Base-by-base conservation (phyloP, 2,329 filamentous ascomycete genomes). In the Rhexocercosporidium sp. region DNA sequence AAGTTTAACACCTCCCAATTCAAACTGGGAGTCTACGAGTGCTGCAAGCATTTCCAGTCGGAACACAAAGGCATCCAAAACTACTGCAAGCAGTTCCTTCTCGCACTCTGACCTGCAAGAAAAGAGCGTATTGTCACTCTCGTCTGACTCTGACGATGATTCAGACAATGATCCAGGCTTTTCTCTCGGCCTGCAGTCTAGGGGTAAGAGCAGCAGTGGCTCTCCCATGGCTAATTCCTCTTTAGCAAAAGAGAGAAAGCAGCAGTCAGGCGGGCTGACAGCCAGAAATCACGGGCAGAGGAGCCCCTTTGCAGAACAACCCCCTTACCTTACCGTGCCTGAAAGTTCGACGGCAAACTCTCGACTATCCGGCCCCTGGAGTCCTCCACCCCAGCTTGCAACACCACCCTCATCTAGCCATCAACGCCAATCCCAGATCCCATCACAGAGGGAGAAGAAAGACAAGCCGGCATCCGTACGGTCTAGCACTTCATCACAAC, bases 71-170 rank as follows among this genome's bases (percentile, higher is more conserved):
- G 72, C 74, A 16, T 78, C 76, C 8, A 70, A 70, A 27, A 71
- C 71, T 31, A 77, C 74, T 3, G 72, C 67, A 57, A 51, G 56
- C 29, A 78, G 76, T 66, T 67, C 69, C 3, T 69, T 76, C 22
- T 76, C 75, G 1, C 72, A 68, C 66, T 70, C 73, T 27, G 72
- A 77, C 57, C 66, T 77, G 18, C 72, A 75, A 53, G 66, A 76
- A 25, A 75, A 73, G 27, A 78, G 76, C 49, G 73, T 78, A 11
- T 59, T 78, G 22, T 77, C 76, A 29, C 66, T 77, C 22, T 77
- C 75, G 9, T 77, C 75, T 29, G 75, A 76, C 62, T 76, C 74
- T 16, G 76, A 77, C 56, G 71, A 65, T 9, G 73, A 74, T 11
- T 72, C 66, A 14, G 74, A 72, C 39, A 29, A 29, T 1, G 70